Conservation (phyloP, 1,284 basidiomycete genomes). For the Ceratorhiza oryzae-sativae region DNA sequence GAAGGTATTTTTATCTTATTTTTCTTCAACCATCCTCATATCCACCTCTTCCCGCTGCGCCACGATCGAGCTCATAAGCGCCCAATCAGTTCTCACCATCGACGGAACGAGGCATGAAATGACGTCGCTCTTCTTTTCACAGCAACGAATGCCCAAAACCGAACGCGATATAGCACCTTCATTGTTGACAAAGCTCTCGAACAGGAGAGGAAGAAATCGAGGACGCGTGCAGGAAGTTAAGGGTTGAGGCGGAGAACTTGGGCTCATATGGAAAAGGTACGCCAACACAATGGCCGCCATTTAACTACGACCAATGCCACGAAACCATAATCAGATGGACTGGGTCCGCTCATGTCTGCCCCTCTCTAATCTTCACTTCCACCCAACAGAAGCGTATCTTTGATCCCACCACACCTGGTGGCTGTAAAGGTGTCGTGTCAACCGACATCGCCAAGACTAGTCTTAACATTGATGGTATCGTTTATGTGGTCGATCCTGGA, state of each 20-base stretch:
- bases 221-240: too few relatives aligned
- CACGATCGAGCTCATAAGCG: background rate
- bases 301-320: slow-evolving; percentile 51
- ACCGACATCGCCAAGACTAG: slow-evolving; percentile 99
- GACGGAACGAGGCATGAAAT: background rate
- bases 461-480: slow-evolving; percentile 97
- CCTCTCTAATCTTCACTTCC: slow-evolving; percentile 95
- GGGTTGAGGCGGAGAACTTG: too few relatives aligned
- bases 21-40: background rate
- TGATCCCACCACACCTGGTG: slow-evolving; percentile 86
- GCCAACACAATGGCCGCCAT: background rate
- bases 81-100: too few relatives aligned
- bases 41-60: background rate
- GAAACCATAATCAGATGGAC: slow-evolving; percentile 70
- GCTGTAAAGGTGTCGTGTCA: slow-evolving; percentile 93
- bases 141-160: slow-evolving; percentile 94
- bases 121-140: slow-evolving; percentile 75
- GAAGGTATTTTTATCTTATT: background rate
- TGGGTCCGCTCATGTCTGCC: slow-evolving; percentile 87
- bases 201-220: too few relatives aligned
- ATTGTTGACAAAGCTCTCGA: slow-evolving; percentile 99
- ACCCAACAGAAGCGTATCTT: slow-evolving; percentile 97
- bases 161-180: slow-evolving; percentile 92
- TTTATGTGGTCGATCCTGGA: slow-evolving; percentile 99
- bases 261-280: too few relatives aligned